phyloP scores from a whole-genome alignment of 208 protist genomes.

The Vickermania ingenoplastis region DNA sequence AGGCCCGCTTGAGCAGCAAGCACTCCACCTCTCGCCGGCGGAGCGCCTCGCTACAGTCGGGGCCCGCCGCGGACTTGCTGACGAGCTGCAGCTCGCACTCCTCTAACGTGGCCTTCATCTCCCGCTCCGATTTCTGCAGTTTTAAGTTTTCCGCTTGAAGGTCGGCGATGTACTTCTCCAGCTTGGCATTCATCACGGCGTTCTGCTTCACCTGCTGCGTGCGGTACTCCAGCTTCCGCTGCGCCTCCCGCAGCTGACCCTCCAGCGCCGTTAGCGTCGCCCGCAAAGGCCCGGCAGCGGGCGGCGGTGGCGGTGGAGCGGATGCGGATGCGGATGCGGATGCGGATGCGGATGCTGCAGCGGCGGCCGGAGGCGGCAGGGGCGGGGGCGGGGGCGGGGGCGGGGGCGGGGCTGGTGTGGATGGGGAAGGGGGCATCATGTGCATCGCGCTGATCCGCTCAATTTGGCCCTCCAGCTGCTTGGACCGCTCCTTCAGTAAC shows the following conservation, averaged over 20 bases:
- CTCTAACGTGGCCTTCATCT: background rate
- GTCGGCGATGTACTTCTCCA: background rate
- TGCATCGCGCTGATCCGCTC: conserved; percentile 25
- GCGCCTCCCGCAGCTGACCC: background rate
- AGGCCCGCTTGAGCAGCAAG: background rate
- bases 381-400: background rate
- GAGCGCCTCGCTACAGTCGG: background rate
- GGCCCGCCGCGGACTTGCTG: background rate
- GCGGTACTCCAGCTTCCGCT: background rate
- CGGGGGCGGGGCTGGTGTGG: background rate
- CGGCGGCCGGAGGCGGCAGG: background rate
- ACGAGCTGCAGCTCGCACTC: background rate
- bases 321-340: no score
- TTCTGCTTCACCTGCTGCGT: background rate
- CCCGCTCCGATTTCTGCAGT: background rate
- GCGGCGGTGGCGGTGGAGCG: no score
- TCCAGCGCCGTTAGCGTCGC: background rate
- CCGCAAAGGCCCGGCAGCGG: background rate
- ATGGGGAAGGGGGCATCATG: background rate
- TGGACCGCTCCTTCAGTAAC: conserved; percentile 39
- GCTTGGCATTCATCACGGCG: background rate
- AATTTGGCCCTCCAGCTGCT: conserved; percentile 60
- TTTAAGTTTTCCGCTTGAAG: background rate
- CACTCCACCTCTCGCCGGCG: background rate
- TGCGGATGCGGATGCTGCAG: background rate